Evolutionary conservation across 768 basidiomycete species (phyloP), one percentile per base, ranked within the genome.

Genomic region (Crepidotus variabilis): DNA sequence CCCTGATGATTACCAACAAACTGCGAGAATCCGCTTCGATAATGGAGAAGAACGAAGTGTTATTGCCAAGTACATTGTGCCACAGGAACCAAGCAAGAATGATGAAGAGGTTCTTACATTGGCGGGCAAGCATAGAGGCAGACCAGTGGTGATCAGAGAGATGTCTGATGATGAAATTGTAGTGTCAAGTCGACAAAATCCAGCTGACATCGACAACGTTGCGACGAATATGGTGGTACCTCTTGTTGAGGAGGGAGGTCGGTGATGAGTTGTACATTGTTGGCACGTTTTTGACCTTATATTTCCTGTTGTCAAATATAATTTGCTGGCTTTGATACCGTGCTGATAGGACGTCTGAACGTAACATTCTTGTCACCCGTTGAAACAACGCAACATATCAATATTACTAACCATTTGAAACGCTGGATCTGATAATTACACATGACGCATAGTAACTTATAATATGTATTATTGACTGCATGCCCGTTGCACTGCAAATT

Each of bases 51-150:
- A 69, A 54, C 63, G 67, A 21, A 68, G 60, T 46, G 52, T 75
- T 22, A 39, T 66, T 3, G 62, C 65, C 22, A 59, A 66, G 48
- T 75, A 67, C 59, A 64, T 75, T 47, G 51, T 57, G 2, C 69
- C 73, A 16, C 63, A 68, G 28, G 53, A 61, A 43, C 72, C 72
- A 9, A 62, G 53, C 16, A 60, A 63, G 39, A 63, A 57, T 48
- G 77, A 74, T 7, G 78, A 85, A 45, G 75, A 74, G 36, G 86
- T 83, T 5, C 57, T 87, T 43, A 73, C 77, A 20, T 67, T 85
- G 52, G 72, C 73, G 5, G 84, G 82, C 0, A 55, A 62, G 18
- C 58, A 68, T 35, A 78, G 71, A 60, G 81, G 80, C 16, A 66
- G 65, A 20, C 73, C 75, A 54, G 75, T 84, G 56, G 71, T 79